A percentile compares a stretch with the other conserved stretches of the same genome.
Conservation (phyloP, 306 rosid genomes). For the Fragaria nilgerrensis region DNA sequence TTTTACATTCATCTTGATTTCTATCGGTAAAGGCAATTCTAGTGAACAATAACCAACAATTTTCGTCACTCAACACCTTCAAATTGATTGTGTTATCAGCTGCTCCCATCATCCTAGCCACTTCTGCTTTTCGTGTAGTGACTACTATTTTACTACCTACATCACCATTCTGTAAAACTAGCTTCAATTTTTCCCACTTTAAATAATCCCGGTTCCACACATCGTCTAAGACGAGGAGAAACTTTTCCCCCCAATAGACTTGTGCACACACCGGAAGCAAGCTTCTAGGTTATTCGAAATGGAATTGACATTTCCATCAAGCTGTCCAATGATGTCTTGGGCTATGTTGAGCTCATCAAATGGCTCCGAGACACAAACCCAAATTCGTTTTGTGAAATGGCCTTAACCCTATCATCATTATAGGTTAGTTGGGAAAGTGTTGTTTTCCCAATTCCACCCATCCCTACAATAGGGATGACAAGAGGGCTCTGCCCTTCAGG, state of each 20-base stretch:
- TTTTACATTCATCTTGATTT: background rate
- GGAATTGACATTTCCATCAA: background rate
- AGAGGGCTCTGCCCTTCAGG: background rate
- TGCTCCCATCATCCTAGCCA: constrained; percentile 9
- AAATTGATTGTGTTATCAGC: background rate
- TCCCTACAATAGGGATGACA: constrained; percentile 25
- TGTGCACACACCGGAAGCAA: background rate
- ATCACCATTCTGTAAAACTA: constrained; percentile 4
- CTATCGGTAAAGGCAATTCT: background rate
- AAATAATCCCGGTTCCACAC: constrained; percentile 4
- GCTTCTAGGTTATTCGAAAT: background rate
- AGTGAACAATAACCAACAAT: background rate
- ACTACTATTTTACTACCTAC: constrained; percentile 9
- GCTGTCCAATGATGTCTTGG: background rate
- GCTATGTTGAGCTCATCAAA: constrained; percentile 20
- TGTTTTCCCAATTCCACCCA: constrained; percentile 24
- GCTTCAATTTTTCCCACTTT: constrained; percentile 6
- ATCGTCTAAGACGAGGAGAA: constrained; percentile 23
- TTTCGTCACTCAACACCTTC: background rate
- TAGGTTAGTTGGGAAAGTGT: constrained; percentile 21
- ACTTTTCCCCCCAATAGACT: background rate
- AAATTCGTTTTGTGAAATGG: background rate
- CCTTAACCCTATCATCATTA: constrained; percentile 7
- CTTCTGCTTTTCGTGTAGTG: background rate
- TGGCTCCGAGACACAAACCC: constrained; percentile 30